Percentiles rank a stretch among this genome's conserved stretches.
phyloP scores from a whole-genome alignment of 1,284 basidiomycete genomes.

The Boletus smithii region DNA sequence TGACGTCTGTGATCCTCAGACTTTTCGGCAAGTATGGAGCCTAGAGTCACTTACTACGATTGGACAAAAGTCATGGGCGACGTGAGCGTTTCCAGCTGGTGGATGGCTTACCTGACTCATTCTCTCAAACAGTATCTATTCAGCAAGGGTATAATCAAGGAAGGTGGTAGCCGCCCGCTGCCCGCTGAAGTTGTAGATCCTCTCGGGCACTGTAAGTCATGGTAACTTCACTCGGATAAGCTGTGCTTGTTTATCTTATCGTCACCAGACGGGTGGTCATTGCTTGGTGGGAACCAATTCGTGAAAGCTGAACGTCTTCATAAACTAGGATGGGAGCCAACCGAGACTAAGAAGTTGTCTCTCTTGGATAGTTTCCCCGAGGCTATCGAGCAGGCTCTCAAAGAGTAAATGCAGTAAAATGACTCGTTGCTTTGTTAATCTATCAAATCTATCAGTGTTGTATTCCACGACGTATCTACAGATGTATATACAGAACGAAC shows the following conservation, averaged over 20 bases:
- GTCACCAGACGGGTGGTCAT: conserved; percentile 37
- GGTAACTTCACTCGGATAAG: too few species aligned
- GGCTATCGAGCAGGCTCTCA: conserved; percentile 33
- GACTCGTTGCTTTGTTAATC: not conserved
- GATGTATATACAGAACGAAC: conserved; percentile 11
- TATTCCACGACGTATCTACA: conserved; percentile 2
- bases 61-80: conserved; percentile 38
- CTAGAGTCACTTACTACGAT: conserved; percentile 25
- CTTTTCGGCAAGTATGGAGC: conserved; percentile 25
- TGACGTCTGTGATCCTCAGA: conserved; percentile 19
- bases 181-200: conserved; percentile 34
- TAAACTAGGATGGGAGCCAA: conserved; percentile 40
- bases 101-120: not conserved
- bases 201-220: conserved; percentile 37
- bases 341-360: conserved; percentile 32
- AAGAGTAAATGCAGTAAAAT: too few species aligned
- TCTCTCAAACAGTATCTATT: conserved; percentile 33
- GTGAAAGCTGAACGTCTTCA: conserved; percentile 35
- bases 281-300: conserved; percentile 38
- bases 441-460: not conserved
- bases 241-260: not conserved
- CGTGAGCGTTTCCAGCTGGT: conserved; percentile 21
- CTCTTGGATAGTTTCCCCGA: conserved; percentile 36
- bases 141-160: conserved; percentile 34
- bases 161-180: conserved; percentile 35